A percentile compares a stretch with the other conserved stretches of the same genome.
These are phyloP conservation scores for Auricularia cornea DNA, from an alignment of 768 basidiomycete species.

Conservation along the genomic window DNA sequence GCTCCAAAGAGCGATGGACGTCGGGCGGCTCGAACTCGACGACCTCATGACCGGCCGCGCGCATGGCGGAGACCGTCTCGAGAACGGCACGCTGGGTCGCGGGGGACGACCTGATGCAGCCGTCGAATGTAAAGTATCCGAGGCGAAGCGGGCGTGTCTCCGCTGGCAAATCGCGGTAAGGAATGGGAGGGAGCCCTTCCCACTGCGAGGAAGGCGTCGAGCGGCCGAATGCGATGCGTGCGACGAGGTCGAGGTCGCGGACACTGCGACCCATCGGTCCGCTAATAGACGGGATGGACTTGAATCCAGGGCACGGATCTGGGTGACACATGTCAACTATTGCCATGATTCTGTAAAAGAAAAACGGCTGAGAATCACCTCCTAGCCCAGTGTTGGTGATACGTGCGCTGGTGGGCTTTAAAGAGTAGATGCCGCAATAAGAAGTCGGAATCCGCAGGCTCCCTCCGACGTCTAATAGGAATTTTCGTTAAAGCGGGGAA, in stretches of 20 bases:
- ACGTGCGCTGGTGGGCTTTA: conserved; percentile 63
- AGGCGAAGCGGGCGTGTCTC: conserved; percentile 52
- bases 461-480: conserved; percentile 30
- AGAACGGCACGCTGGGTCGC: conserved; percentile 66
- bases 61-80: conserved; percentile 59
- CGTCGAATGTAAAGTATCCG: conserved; percentile 63
- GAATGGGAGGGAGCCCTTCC: conserved; percentile 43
- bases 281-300: conserved; percentile 45
- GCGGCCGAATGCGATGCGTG: conserved; percentile 42
- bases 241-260: conserved; percentile 57
- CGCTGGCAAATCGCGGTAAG: conserved; percentile 42
- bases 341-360: background rate
- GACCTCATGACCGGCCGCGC: conserved; percentile 69
- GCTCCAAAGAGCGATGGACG: conserved; percentile 32
- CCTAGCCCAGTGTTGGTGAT: conserved; percentile 43
- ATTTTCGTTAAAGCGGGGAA: too few species aligned
- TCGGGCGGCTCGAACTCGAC: conserved; percentile 54
- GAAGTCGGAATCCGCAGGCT: conserved; percentile 74
- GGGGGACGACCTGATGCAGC: conserved; percentile 55
- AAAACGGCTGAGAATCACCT: conserved; percentile 22
- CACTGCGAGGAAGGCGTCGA: conserved; percentile 26
- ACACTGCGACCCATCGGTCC: conserved; percentile 69
- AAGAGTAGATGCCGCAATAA: conserved; percentile 68
- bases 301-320: conserved; percentile 62
- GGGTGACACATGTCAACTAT: background rate